Conservation (phyloP, 2,329 filamentous ascomycete genomes). For the Aureobasidium leucospermi region DNA sequence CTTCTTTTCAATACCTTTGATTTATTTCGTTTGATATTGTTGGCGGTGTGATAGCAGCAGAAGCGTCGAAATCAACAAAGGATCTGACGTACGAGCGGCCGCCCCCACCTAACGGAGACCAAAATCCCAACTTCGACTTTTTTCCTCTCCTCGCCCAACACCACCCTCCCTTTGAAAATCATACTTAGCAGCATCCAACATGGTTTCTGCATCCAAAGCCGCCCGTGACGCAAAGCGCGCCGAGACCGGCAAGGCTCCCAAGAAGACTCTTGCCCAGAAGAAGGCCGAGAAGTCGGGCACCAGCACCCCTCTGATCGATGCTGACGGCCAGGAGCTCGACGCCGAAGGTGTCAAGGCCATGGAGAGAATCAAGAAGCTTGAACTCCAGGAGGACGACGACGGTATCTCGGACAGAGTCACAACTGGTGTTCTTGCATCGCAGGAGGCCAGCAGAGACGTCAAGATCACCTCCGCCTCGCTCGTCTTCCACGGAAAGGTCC, state of each 20-base stretch:
- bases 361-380: conserved; percentile 79
- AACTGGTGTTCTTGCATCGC: conserved; percentile 87
- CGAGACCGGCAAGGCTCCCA: conserved; percentile 65
- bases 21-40: neutral
- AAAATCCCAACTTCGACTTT: conserved; percentile 7
- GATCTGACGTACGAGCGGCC: neutral
- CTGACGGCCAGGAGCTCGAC: conserved; percentile 47
- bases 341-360: conserved; percentile 59
- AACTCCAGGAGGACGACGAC: conserved; percentile 90
- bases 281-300: conserved; percentile 57
- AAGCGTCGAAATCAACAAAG: neutral
- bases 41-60: neutral
- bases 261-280: conserved; percentile 62
- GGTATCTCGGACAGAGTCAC: conserved; percentile 97
- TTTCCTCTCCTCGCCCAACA: neutral
- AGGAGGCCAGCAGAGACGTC: conserved; percentile 79
- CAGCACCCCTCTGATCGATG: conserved; percentile 53
- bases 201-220: conserved; percentile 64
- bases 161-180: neutral
- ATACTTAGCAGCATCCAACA: conserved; percentile 28
- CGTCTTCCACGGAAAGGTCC: conserved; percentile 95
- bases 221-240: conserved; percentile 60
- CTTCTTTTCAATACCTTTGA: neutral
- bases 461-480: conserved; percentile 92
- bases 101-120: neutral